Percentiles rank a stretch among this genome's conserved stretches.
These are phyloP conservation scores for Myriangium duriaei DNA, from an alignment of 2,329 filamentous ascomycete species.

Conservation along the genomic window DNA sequence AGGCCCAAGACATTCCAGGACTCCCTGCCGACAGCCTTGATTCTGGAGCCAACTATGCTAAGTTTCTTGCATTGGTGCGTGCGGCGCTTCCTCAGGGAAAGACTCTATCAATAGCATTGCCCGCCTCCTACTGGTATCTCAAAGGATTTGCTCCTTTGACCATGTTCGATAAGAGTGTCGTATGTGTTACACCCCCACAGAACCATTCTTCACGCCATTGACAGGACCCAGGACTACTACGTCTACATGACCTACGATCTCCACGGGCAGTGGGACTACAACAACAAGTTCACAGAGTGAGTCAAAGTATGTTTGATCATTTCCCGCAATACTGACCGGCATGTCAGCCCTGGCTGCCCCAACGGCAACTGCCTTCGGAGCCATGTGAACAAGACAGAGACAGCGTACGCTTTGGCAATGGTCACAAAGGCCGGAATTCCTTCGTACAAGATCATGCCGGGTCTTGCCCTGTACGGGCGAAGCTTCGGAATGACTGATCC, in stretches of 20 bases:
- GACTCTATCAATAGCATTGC: constrained; percentile 18
- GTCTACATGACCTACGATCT: constrained; percentile 24
- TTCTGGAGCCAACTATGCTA: constrained; percentile 9
- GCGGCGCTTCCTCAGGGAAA: constrained; percentile 10
- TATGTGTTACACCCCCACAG: not conserved
- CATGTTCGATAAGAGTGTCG: not conserved
- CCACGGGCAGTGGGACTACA: constrained; percentile 22
- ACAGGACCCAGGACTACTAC: constrained; percentile 16
- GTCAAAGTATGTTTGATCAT: too few species aligned
- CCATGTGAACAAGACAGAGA: constrained; percentile 27
- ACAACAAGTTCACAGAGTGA: not conserved
- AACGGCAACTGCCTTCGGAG: constrained; percentile 17
- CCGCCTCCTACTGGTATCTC: constrained; percentile 20
- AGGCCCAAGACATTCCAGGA: constrained; percentile 17
- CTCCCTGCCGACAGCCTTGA: constrained; percentile 10
- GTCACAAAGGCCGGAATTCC: constrained; percentile 41
- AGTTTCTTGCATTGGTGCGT: constrained; percentile 12
- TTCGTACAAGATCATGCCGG: constrained; percentile 60
- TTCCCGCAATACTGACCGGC: too few species aligned
- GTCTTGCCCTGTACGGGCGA: constrained; percentile 79
- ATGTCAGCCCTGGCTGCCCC: constrained; percentile 24
- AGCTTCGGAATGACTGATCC: constrained; percentile 45
- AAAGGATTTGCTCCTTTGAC: constrained; percentile 10
- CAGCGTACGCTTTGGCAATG: constrained; percentile 23
- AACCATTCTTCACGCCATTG: not conserved